A percentile compares a stretch with the other conserved stretches of the same genome.
These are phyloP conservation scores for Albophoma yamanashiensis DNA, from an alignment of 2,329 filamentous ascomycete genomes.

Conservation along the genomic window DNA sequence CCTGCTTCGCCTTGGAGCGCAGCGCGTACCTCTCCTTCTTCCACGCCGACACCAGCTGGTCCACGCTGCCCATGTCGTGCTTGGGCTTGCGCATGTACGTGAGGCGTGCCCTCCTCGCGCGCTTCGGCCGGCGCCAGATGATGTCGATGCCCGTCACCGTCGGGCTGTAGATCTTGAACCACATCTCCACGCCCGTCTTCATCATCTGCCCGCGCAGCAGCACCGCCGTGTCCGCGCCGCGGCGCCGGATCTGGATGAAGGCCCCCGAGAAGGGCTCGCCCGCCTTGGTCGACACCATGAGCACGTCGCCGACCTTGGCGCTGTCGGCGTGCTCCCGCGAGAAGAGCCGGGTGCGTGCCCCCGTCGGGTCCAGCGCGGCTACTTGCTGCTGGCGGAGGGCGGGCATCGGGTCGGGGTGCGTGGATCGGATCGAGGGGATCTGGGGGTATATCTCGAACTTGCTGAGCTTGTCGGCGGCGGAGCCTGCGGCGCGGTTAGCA, in stretches of 20 bases:
- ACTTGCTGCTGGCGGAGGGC: constrained; percentile 60
- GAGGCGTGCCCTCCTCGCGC: constrained; percentile 75
- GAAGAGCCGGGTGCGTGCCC: constrained; percentile 74
- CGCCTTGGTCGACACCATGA: constrained; percentile 72
- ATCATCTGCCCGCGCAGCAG: constrained; percentile 79
- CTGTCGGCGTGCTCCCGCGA: constrained; percentile 64
- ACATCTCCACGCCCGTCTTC: constrained; percentile 88
- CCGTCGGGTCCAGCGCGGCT: constrained; percentile 68
- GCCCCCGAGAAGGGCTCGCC: constrained; percentile 87
- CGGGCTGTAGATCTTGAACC: constrained; percentile 90
- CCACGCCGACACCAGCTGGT: constrained; percentile 57
- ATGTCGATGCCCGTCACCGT: constrained; percentile 87
- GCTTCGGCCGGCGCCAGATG: constrained; percentile 75
- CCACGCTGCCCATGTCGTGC: constrained; percentile 80
- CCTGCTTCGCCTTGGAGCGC: constrained; percentile 21
- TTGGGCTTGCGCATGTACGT: constrained; percentile 84
- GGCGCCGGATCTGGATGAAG: constrained; percentile 73
- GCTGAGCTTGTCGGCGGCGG: constrained; percentile 21
- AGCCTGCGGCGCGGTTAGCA: constrained; percentile 15
- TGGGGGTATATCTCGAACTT: constrained; percentile 45
- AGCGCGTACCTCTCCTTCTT: constrained; percentile 33
- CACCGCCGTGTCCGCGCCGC: constrained; percentile 83
- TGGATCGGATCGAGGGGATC: constrained; percentile 40
- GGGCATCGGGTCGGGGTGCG: constrained; percentile 57
- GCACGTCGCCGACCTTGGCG: constrained; percentile 77